Evolutionary conservation across 805 yeast genomes (phyloP), one percentile per base, ranked within the genome.

Genomic region (Starmerella apicola): DNA sequence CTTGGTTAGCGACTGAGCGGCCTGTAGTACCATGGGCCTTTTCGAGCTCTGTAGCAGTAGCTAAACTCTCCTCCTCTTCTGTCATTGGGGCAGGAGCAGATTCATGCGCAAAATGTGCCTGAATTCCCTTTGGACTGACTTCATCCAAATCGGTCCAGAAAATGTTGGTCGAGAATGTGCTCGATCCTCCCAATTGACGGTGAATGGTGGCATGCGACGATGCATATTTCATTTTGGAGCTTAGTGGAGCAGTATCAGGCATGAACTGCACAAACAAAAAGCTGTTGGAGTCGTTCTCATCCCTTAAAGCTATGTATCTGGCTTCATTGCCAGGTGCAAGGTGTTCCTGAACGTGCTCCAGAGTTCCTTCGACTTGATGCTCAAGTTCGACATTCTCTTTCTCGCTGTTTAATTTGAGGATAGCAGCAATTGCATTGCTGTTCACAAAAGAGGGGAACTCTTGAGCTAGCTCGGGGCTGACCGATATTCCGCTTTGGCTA

Each of bases 151-250:
- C 74, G 31, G 80, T 76, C 61, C 78, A 65, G 43, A 71, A 68
- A 6, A 78, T 54, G 36, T 68, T 62, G 2, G 70, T 68, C 29
- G 63, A 54, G 57, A 77, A 71, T 39, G 63, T 61, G 41, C 68
- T 70, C 15, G 64, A 52, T 4, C 71, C 70, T 7, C 95, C 95
- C 29, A 88, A 65, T 46, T 79, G 78, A 50, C 81, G 74, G 41
- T 81, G 62, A 27, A 91, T 60, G 1, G 91, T 74, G 57, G 74
- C 79, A 45, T 83, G 83, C 9, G 93, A 77, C 2, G 95, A 82
- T 4, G 97, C 97, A 58, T 86, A 91, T 36, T 91, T 66, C 96
- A 91, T 91, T 58, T 88, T 91, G 41, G 71, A 68, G 42, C 85
- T 71, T 28, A 88, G 86, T 2, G 78, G 75, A 7, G 95, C 81